Evolutionary conservation across 768 basidiomycete species (phyloP).

Genomic region (Russula earlei): DNA sequence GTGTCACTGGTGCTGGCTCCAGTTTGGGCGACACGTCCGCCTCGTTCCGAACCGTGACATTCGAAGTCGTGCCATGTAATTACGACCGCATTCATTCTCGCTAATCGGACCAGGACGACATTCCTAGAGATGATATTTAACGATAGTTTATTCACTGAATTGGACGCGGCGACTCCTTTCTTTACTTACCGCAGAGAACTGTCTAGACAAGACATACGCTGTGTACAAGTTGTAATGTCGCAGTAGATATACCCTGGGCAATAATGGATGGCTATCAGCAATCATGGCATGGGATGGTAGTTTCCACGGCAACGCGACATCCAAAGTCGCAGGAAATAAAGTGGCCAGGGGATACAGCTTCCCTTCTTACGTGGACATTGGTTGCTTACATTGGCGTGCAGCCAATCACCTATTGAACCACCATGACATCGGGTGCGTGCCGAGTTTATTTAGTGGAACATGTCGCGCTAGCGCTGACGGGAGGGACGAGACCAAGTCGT

Average conservation of each 20-base stretch:
- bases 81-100: not conserved
- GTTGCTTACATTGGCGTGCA: too few relatives aligned
- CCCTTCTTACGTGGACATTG: not conserved
- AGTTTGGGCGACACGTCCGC: not conserved
- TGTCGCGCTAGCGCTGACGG: not conserved
- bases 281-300: not conserved
- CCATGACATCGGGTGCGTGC: conserved; percentile 1
- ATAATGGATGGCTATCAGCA: conserved; percentile 2
- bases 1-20: not conserved
- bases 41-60: conserved; percentile 3
- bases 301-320: conserved; percentile 2
- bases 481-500: not conserved
- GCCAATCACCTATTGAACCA: not conserved
- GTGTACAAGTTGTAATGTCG: not conserved
- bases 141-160: conserved; percentile 3
- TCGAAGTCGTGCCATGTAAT: not conserved
- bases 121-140: conserved; percentile 10
- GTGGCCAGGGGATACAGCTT: not conserved
- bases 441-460: not conserved
- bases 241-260: not conserved
- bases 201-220: not conserved
- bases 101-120: not conserved
- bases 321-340: not conserved
- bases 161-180: not conserved
- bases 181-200: not conserved